A percentile compares a stretch with the other conserved stretches of the same genome.
phyloP scores from a whole-genome alignment of 345 rosid genomes.

The Euclidium syriacum region DNA sequence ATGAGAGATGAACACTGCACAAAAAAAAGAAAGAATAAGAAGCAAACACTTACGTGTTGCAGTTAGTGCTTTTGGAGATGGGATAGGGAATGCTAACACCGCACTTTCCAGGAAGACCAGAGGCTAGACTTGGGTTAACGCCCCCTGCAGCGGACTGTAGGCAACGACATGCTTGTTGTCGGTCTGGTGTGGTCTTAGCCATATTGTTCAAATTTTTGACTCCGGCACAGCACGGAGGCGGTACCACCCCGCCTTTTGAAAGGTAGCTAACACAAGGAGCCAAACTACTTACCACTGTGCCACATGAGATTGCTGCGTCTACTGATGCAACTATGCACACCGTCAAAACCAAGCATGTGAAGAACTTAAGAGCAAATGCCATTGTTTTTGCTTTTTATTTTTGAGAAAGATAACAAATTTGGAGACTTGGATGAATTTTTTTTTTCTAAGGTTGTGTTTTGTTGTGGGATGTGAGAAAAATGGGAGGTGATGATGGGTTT shows the following conservation, averaged over 20 bases:
- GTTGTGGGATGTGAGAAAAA: neutral
- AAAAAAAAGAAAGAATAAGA: no score
- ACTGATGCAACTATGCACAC: conserved; percentile 5
- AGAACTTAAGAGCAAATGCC: neutral
- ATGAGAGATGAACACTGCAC: no score
- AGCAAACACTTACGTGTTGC: conserved; percentile 32
- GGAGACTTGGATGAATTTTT: neutral
- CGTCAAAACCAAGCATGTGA: neutral
- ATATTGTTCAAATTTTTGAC: conserved; percentile 21
- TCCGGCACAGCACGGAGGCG: conserved; percentile 39
- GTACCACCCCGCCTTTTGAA: neutral
- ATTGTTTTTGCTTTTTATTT: neutral
- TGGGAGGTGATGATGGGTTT: neutral
- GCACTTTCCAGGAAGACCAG: conserved; percentile 37
- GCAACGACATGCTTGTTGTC: conserved; percentile 45
- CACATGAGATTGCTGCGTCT: conserved; percentile 32
- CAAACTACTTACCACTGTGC: conserved; percentile 18
- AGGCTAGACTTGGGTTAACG: conserved; percentile 15
- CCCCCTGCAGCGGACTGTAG: conserved; percentile 12
- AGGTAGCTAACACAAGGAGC: conserved; percentile 35
- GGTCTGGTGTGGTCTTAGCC: conserved; percentile 43
- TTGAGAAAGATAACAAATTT: no score
- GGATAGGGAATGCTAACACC: conserved; percentile 44
- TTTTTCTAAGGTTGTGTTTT: neutral
- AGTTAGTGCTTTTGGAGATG: conserved; percentile 42